These are phyloP conservation scores for Penicillium flavigenum DNA, from an alignment of 495 filamentous ascomycete species.

Conservation along the genomic window DNA sequence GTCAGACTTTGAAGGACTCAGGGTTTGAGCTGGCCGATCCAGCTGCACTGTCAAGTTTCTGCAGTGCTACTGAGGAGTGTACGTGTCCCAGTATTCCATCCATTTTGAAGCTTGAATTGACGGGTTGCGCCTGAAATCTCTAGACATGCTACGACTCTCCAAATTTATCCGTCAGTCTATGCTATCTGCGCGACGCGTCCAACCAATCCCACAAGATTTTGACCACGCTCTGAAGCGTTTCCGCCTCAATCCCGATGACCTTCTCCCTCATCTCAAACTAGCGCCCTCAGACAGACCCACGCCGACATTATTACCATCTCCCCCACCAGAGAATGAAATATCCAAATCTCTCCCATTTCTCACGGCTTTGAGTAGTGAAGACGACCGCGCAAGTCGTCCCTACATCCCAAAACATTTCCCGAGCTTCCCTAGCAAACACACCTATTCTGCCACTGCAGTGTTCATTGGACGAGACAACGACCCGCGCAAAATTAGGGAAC, in stretches of 20 bases:
- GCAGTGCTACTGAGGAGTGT: conserved; percentile 63
- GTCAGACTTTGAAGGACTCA: conserved; percentile 49
- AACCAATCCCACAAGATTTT: conserved; percentile 68
- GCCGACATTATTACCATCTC: conserved; percentile 43
- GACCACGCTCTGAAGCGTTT: conserved; percentile 55
- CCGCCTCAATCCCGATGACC: conserved; percentile 37
- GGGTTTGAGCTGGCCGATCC: conserved; percentile 61
- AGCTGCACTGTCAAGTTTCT: conserved; percentile 58
- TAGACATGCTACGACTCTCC: conserved; percentile 60
- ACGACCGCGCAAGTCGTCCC: conserved; percentile 45
- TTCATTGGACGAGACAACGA: conserved; percentile 66
- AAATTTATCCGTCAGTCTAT: conserved; percentile 60
- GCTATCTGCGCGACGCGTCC: conserved; percentile 56
- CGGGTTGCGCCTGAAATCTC: conserved; percentile 5
- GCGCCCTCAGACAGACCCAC: conserved; percentile 31
- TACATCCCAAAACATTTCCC: conserved; percentile 71
- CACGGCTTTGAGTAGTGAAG: conserved; percentile 52
- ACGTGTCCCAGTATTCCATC: conserved; percentile 23
- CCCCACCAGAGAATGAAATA: conserved; percentile 46
- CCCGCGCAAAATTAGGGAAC: conserved; percentile 68
- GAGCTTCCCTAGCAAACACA: conserved; percentile 68
- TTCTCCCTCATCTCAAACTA: conserved; percentile 41
- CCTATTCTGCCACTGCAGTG: conserved; percentile 66
- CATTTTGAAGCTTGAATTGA: conserved; percentile 21
- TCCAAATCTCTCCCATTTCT: conserved; percentile 48